Conservation (phyloP, 805 yeast species). For the Wickerhamiella kazuoi region DNA sequence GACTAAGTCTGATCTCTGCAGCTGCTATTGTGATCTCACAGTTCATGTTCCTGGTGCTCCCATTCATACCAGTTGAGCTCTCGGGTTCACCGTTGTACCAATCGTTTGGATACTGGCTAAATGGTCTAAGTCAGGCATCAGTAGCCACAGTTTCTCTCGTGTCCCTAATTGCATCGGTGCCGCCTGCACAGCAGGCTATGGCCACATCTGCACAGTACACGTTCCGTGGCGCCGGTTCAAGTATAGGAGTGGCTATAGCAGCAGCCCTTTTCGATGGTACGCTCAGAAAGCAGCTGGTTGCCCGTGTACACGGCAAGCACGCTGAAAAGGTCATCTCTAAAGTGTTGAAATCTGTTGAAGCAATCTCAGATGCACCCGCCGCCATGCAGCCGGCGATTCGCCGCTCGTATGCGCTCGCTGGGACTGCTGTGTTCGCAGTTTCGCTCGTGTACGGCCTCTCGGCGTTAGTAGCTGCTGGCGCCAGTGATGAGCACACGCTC, state of each 20-base stretch:
- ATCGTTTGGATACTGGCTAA: slow-evolving; percentile 22
- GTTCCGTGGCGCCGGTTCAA: slow-evolving; percentile 73
- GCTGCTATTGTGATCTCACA: slow-evolving; percentile 32
- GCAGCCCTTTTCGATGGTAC: slow-evolving; percentile 45
- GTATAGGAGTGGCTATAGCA: slow-evolving; percentile 57
- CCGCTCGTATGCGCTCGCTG: slow-evolving; percentile 31
- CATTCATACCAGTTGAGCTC: slow-evolving; percentile 27
- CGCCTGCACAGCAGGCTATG: slow-evolving; percentile 53
- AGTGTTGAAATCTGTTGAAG: slow-evolving; percentile 37
- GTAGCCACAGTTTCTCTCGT: slow-evolving; percentile 54
- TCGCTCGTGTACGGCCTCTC: slow-evolving; percentile 26
- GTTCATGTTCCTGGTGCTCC: slow-evolving; percentile 18
- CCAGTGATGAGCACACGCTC: slow-evolving; percentile 34
- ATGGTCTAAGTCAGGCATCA: slow-evolving; percentile 50
- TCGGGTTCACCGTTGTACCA: slow-evolving; percentile 42
- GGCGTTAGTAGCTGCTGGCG: slow-evolving; percentile 27
- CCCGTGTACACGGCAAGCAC: slow-evolving; percentile 19
- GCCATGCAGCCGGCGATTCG: slow-evolving; percentile 26
- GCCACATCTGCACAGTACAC: slow-evolving; percentile 84
- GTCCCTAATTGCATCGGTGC: slow-evolving; percentile 62
- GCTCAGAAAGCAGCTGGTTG: slow-evolving; percentile 21
- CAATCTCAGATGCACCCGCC: slow-evolving; percentile 31
- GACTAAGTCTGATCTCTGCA: slow-evolving; percentile 28
- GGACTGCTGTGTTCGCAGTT: slow-evolving; percentile 32
- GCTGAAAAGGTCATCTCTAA: slow-evolving; percentile 23